These are phyloP conservation scores for Emergomyces orientalis DNA, from an alignment of 2,329 filamentous ascomycete genomes.

Conservation along the genomic window DNA sequence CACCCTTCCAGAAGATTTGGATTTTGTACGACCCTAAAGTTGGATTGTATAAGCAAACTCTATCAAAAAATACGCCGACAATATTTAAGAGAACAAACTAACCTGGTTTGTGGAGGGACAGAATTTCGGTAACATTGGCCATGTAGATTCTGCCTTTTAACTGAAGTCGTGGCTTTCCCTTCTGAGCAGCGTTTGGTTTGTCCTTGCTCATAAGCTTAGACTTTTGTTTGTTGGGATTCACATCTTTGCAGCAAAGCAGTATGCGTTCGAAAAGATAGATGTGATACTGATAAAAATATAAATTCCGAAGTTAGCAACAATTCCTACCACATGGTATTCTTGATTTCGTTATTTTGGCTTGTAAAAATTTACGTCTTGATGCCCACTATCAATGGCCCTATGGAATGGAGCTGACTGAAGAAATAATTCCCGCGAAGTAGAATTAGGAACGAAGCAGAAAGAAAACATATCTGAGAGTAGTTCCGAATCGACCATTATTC, in stretches of 20 bases:
- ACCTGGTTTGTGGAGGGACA: constrained; percentile 82
- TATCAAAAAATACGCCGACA: not conserved
- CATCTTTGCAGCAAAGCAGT: constrained; percentile 91
- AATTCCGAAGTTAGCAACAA: constrained; percentile 5
- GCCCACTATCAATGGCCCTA: not conserved
- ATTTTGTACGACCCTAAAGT: constrained; percentile 75
- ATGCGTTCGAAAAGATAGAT: constrained; percentile 97
- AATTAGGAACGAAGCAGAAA: not conserved
- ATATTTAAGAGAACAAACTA: constrained; percentile 26
- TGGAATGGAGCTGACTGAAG: not conserved
- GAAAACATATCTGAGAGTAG: not conserved
- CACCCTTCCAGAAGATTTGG: constrained; percentile 95
- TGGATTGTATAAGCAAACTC: constrained; percentile 2
- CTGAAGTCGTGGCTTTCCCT: constrained; percentile 68
- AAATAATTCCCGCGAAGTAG: not conserved
- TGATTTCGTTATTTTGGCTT: not conserved
- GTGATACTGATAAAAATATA: constrained; percentile 58
- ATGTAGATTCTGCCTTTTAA: constrained; percentile 97
- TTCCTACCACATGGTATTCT: not conserved
- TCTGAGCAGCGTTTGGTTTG: constrained; percentile 59
- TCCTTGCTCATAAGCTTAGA: constrained; percentile 58
- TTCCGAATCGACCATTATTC: not conserved
- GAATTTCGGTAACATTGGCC: constrained; percentile 95
- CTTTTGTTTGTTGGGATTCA: constrained; percentile 72
- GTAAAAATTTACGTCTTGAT: not conserved